Evolutionary conservation across 257 asterid species (phyloP).

Genomic region (Solanum okadae): DNA sequence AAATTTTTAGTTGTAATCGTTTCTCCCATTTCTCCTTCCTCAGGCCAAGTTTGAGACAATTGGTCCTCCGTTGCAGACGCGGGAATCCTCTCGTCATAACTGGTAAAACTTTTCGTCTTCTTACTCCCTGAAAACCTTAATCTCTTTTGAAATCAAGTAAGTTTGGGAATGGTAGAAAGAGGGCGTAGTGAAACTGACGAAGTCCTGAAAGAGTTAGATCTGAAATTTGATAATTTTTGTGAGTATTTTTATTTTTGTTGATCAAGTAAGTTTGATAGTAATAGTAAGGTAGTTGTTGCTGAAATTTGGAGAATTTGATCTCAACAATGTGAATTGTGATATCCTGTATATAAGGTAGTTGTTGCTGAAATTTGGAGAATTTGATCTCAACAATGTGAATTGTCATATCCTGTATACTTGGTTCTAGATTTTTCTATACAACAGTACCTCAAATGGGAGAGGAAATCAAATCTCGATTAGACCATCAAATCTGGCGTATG

Average conservation of each 20-base stretch:
- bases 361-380: no score
- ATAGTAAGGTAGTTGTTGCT: background rate
- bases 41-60: background rate
- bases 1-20: no score
- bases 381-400: background rate
- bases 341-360: no score
- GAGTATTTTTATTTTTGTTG: background rate
- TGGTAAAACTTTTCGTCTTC: background rate
- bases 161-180: background rate
- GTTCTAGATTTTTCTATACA: background rate
- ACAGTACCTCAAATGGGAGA: no score
- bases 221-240: background rate
- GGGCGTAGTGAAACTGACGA: background rate
- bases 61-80: background rate
- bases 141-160: background rate
- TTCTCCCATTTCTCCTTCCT: no score
- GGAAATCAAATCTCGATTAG: no score
- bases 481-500: no score
- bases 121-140: background rate
- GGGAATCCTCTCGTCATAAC: background rate
- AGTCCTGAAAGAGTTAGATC: background rate
- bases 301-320: no score
- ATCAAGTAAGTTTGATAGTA: background rate
- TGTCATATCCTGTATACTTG: background rate
- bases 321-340: no score